Base-by-base conservation (phyloP, 108 stramenopile species). In the Nitzschia palea region DNA sequence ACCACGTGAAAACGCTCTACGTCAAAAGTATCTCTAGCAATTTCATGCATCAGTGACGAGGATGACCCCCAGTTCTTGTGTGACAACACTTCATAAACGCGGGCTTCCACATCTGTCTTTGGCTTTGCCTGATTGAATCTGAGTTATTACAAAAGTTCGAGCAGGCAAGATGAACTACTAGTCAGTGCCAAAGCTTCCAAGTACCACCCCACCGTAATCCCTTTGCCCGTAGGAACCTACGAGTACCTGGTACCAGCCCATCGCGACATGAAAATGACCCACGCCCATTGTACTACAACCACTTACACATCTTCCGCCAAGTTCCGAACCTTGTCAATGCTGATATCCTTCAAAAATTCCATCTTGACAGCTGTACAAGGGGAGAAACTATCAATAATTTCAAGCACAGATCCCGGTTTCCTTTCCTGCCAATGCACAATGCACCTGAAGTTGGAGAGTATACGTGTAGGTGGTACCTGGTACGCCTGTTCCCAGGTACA, bases 11-110 rank as follows among this genome's bases (percentile, higher is more conserved):
- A 94, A 43, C 82, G 77, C 37, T 97, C 94, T 40, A 88, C 88
- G 67, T 97, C 96, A 62, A 82, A 97, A 6, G 95, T 93, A 69
- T 99, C 98, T 33, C 82, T 78, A 8, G 97, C 93, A 72, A 99
- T 91, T 52, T 97, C 90, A 74, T 97, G 96, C 83, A 99, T 87
- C 27, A 96, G 50, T n/a, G 96, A 95, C 60, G 87, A 86, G 18
- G 96, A 97, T 14, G 97, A 84, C 2, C 98, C 98, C 97, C 97
- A 99, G 73, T 99, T 99, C 76, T 99, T 97, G 77, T 97, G 96
- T 17, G 96, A 96, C 34, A 99, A 80, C 6, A 94, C 96, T 66
- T 97, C 98, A 83, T 96, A 96, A 33, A 99, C 94, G 26, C 91
- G 85, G 42, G 88, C 88, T 74, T 99, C 98, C 27, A 93, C 93